Percentiles rank a stretch among this genome's conserved stretches.
Conservation (phyloP, 805 yeast genomes). For the Cyberlindnera maclurae region DNA sequence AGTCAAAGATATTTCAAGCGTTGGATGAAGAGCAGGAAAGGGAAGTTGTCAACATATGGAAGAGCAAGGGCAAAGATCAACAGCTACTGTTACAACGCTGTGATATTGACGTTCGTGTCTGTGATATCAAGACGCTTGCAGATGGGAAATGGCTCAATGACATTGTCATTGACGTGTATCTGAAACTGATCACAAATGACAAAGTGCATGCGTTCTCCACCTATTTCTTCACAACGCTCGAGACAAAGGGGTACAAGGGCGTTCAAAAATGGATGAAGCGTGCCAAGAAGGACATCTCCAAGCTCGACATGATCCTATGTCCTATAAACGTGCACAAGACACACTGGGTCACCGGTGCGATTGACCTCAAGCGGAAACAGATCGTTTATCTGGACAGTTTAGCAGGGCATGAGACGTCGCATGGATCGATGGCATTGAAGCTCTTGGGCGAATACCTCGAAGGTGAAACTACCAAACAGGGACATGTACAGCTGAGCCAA, state of each 20-base stretch:
- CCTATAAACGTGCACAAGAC: slow-evolving; percentile 81
- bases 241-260: slow-evolving; percentile 68
- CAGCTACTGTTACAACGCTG: slow-evolving; percentile 24
- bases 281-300: slow-evolving; percentile 57
- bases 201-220: slow-evolving; percentile 72
- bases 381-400: slow-evolving; percentile 79
- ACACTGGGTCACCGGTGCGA: slow-evolving; percentile 88
- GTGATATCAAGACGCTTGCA: slow-evolving; percentile 65
- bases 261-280: slow-evolving; percentile 82
- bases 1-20: slow-evolving; percentile 22
- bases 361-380: slow-evolving; percentile 52
- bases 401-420: slow-evolving; percentile 31
- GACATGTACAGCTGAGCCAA: slow-evolving; percentile 25
- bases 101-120: slow-evolving; percentile 51
- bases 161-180: slow-evolving; percentile 77
- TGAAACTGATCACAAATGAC: slow-evolving; percentile 31
- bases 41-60: slow-evolving; percentile 24
- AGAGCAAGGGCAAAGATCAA: slow-evolving; percentile 19
- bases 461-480: slow-evolving; percentile 54
- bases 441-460: slow-evolving; percentile 54
- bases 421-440: slow-evolving; percentile 33
- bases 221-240: slow-evolving; percentile 73
- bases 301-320: slow-evolving; percentile 59
- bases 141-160: slow-evolving; percentile 86
- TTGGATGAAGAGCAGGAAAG: slow-evolving; percentile 20